Percentiles rank a stretch among this genome's conserved stretches.
Conservation (phyloP, 306 rosid genomes). For the Cucurbita argyrosperma region DNA sequence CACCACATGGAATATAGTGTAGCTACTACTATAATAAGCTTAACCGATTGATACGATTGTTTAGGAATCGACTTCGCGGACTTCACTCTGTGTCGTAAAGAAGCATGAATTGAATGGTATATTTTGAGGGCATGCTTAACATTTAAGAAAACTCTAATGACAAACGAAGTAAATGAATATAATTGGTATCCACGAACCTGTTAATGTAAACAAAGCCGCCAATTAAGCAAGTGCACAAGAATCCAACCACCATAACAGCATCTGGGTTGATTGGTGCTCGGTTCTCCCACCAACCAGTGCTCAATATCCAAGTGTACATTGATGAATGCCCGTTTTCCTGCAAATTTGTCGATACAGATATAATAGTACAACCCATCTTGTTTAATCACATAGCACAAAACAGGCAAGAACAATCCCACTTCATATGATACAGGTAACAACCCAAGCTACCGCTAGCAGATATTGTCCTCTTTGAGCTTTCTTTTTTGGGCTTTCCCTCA, state of each 20-base stretch:
- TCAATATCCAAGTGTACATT: constrained; percentile 68
- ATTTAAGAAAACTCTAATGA: background rate
- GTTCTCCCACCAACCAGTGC: constrained; percentile 88
- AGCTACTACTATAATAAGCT: constrained; percentile 37
- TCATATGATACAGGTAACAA: background rate
- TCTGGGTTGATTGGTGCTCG: constrained; percentile 77
- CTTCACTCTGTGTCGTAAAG: constrained; percentile 36
- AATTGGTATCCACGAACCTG: constrained; percentile 30
- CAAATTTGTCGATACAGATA: constrained; percentile 9
- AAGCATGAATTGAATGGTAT: background rate
- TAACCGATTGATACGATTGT: constrained; percentile 38
- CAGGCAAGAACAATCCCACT: background rate
- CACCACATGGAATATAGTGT: constrained; percentile 72
- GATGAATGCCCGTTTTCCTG: constrained; percentile 80
- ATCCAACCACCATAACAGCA: constrained; percentile 45
- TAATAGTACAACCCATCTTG: background rate
- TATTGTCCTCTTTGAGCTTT: no score
- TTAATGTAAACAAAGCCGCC: constrained; percentile 61
- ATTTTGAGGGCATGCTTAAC: background rate
- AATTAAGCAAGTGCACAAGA: constrained; percentile 43
- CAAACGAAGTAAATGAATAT: background rate
- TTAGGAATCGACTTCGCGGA: constrained; percentile 26
- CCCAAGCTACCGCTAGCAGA: no score
- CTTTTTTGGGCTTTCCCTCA: no score
- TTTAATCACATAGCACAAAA: background rate